These are phyloP conservation scores for Plasmodium vivax DNA, from an alignment of 169 alveolate genomes.

Conservation along the genomic window DNA sequence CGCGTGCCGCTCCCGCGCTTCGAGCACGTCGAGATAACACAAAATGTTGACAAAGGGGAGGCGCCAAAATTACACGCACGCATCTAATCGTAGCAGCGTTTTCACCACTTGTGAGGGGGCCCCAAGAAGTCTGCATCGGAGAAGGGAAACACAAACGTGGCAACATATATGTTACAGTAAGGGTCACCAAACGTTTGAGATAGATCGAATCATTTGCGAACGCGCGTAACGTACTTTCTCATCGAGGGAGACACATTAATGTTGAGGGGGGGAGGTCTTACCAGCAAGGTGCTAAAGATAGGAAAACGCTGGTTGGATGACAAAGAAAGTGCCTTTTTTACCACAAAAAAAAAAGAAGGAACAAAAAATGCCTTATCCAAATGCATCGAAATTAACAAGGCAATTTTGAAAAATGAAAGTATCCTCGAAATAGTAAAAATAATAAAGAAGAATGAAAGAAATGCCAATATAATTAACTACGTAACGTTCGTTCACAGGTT, in stretches of 20 bases:
- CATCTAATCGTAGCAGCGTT: neutral
- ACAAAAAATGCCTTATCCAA: neutral
- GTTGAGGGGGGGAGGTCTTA: slow-evolving; percentile 1
- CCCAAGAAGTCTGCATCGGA: neutral
- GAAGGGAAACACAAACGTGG: neutral
- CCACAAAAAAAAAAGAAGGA: slow-evolving; percentile 11
- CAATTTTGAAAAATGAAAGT: slow-evolving; percentile 35
- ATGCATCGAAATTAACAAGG: slow-evolving; percentile 53
- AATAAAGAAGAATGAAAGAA: slow-evolving; percentile 25
- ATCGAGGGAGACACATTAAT: neutral
- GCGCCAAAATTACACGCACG: neutral
- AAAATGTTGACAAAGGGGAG: neutral
- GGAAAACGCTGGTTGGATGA: neutral
- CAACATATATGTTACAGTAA: neutral
- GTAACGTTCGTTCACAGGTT: slow-evolving; percentile 60
- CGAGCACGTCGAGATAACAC: neutral
- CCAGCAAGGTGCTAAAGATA: neutral
- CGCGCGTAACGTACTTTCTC: neutral
- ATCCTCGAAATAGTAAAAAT: slow-evolving; percentile 51
- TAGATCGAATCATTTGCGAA: neutral
- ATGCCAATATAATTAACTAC: slow-evolving; percentile 49
- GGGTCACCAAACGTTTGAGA: neutral
- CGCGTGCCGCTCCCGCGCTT: neutral
- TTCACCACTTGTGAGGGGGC: neutral
- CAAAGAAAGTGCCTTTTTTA: neutral